Percentiles rank a stretch among this genome's conserved stretches.
These are phyloP conservation scores for Gossypium anomalum DNA, from an alignment of 345 rosid species.

Conservation along the genomic window DNA sequence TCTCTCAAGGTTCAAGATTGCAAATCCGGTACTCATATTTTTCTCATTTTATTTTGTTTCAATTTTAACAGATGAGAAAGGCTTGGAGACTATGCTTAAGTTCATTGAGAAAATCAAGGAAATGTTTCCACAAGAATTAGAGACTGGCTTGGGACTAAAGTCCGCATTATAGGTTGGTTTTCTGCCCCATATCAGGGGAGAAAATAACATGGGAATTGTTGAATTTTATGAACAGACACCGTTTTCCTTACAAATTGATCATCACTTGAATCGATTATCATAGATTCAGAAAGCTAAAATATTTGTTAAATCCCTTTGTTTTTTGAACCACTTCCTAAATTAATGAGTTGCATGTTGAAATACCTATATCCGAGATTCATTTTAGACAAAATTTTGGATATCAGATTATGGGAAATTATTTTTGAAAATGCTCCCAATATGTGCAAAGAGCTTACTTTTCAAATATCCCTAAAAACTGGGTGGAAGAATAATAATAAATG, in stretches of 20 bases:
- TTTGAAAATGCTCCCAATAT: no score
- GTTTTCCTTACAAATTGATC: not conserved
- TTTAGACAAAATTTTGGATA: no score
- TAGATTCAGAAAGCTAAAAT: not conserved
- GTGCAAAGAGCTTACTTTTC: no score
- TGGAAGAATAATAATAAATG: no score
- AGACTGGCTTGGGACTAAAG: not conserved
- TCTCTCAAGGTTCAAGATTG: not conserved
- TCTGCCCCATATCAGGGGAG: not conserved
- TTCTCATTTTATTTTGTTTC: not conserved
- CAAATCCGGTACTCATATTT: not conserved
- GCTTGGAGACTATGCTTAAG: not conserved
- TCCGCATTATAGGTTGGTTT: constrained; percentile 12
- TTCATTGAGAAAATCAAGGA: constrained; percentile 8
- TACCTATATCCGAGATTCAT: no score
- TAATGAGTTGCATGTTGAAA: not conserved
- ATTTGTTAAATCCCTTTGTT: not conserved
- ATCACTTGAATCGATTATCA: not conserved
- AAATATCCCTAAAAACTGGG: no score
- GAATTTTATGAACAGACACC: not conserved
- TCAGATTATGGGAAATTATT: no score
- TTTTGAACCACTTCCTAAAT: not conserved
- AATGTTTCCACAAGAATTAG: constrained; percentile 1
- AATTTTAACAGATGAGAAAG: constrained; percentile 7
- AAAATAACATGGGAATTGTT: not conserved